phyloP scores from a whole-genome alignment of 2,329 filamentous ascomycete genomes.

The Herpotrichia juniperi region DNA sequence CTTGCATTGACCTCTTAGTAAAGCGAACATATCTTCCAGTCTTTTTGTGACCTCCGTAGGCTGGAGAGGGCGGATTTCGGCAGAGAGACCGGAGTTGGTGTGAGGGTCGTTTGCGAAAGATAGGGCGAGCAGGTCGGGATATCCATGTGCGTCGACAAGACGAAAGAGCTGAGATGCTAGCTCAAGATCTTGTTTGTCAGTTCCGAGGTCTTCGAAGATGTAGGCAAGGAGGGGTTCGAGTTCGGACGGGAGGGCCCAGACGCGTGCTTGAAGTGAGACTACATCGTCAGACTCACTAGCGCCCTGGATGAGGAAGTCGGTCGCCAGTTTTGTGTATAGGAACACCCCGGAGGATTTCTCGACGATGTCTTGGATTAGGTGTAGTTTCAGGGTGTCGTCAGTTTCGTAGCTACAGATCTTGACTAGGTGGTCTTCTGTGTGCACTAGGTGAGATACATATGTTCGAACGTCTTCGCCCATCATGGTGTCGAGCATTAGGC shows the following conservation, averaged over 20 bases:
- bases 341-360: constrained; percentile 34
- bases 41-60: constrained; percentile 21
- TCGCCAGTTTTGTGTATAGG: constrained; percentile 33
- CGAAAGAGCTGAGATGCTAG: constrained; percentile 26
- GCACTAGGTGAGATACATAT: constrained; percentile 22
- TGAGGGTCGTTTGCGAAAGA: constrained; percentile 29
- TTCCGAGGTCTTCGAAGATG: constrained; percentile 28
- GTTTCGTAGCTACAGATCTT: constrained; percentile 25
- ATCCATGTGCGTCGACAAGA: constrained; percentile 29
- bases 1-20: constrained; percentile 25
- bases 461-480: constrained; percentile 26
- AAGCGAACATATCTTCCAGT: constrained; percentile 22
- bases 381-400: constrained; percentile 26
- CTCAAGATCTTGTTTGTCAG: constrained; percentile 16
- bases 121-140: constrained; percentile 28
- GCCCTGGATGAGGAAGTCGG: constrained; percentile 26
- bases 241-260: constrained; percentile 28
- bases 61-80: constrained; percentile 25
- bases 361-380: constrained; percentile 25
- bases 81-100: constrained; percentile 21
- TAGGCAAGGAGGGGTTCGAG: constrained; percentile 31
- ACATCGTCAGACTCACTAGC: constrained; percentile 28
- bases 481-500: constrained; percentile 27
- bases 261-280: constrained; percentile 25
- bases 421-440: constrained; percentile 24